Base-by-base conservation (phyloP, 2,329 filamentous ascomycete species). In the Apiospora malaysiana region DNA sequence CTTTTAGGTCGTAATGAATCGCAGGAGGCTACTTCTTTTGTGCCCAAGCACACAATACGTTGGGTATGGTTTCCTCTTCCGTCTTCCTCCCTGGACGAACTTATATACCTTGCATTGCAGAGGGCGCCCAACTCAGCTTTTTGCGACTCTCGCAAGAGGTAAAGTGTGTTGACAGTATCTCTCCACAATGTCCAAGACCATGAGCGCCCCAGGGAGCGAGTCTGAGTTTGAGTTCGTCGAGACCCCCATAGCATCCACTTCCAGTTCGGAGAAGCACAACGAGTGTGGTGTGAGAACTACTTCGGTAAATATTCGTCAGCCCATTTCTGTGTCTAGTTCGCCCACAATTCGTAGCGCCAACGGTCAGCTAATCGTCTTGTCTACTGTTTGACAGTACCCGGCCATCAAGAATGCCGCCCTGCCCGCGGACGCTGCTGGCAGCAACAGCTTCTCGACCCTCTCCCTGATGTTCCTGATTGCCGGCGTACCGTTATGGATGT, bases 331-430 rank as follows among this genome's bases (percentile, higher is more conserved):
- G 42, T 32, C 14, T 46, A n/a, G 25, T 12, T 23, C 27, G 16
- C n/a, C 69, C 42, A 25, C 37, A 8, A 37, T 18, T 4, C 7
- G 9, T 45, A 23, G 21, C 40, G n/a, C 23, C 40, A 68, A 27
- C 23, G n/a, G 66, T 16, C 4, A 45, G n/a, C 27, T 68, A 65
- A 43, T 9, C 27, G 21, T 63, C 12, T 21, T 21, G 18, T 18
- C 56, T 49, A 6, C n/a, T 40, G 27, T 75, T 77, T 65, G 76
- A 72, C 79, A 97, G 95, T 95, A 90, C 78, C 92, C 94, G 43
- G 85, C 94, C 73, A 98, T 98, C 85, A 93, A 97, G 81, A 98
- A 98, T 90, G 93, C 91, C 67, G 94, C 96, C 75, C 90, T 98
- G 59, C 96, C 96, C 47, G 95, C 95, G 75, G 96, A 99, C 82